Base-by-base conservation (phyloP, 139 green algal genomes). In the Coccomyxa sp. region DNA sequence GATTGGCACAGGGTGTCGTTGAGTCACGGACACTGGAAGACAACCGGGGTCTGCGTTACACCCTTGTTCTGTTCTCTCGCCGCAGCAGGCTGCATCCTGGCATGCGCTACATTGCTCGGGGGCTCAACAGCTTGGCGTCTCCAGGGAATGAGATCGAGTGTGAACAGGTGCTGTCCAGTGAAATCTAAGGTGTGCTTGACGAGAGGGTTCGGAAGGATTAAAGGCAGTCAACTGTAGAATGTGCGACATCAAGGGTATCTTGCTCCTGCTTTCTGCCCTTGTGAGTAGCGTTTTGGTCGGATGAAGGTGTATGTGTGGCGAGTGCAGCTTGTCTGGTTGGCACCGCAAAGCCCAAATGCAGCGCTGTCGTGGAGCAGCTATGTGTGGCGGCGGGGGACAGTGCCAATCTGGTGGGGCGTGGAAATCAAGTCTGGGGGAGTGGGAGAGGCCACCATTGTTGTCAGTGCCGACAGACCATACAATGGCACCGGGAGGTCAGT, bases 131-230 rank as follows among this genome's bases (percentile, higher is more conserved):
- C 28, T 82, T 88, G 23, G 91, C 90, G 0, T 93, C 94, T 27
- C 67, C 67, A 0, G 97, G 95, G 74, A 99, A 99, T 85, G 97
- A 99, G 90, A 95, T 99, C 23, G 97, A 99, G 90, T 96, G 93
- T 59, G 97, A 99, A 86, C 95, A 98, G 86, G 82, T 99, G 25
- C 85, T 95, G 0, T 98, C 38, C 38, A 11, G 3, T 51, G 38
- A 7, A 51, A 51, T 3, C 38, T 51, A 51, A 7, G 38, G 38
- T 7, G 38, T 51, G 38, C 38, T 51, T 7, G 38, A 51, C 38
- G 7, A 51, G 7, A 51, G 38, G 38, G 7, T 51, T 51, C n/a
- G 38, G 38, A 51, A 51, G 38, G 38, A 51, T 51, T 51, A 51
- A 7, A 51, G 38, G 38, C 38, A 51, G 3, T 51, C 38, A 51